Conservation (phyloP, 2,329 filamentous ascomycete species). For the Pseudopithomyces maydicus region DNA sequence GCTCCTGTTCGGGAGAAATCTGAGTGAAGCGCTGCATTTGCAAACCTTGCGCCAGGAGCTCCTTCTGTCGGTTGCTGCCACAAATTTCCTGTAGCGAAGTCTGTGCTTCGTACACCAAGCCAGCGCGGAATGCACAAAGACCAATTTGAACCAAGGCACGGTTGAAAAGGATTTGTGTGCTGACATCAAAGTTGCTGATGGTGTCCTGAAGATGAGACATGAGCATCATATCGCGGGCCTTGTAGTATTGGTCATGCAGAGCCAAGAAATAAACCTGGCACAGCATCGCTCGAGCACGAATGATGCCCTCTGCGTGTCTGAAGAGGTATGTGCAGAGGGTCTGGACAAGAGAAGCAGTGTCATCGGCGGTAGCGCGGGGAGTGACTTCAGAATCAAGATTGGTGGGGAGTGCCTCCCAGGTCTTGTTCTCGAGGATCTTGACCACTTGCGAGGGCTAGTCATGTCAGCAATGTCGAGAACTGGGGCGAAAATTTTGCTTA, state of each 20-base stretch:
- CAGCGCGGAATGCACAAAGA: slow-evolving; percentile 96
- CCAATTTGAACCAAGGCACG: slow-evolving; percentile 96
- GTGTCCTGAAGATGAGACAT: slow-evolving; percentile 99
- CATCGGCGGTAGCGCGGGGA: slow-evolving; percentile 68
- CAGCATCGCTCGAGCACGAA: slow-evolving; percentile 94
- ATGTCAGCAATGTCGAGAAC: slow-evolving; percentile 28
- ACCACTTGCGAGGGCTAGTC: slow-evolving; percentile 84
- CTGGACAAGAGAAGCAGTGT: slow-evolving; percentile 78
- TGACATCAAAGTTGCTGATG: slow-evolving; percentile 94
- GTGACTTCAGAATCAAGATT: slow-evolving; percentile 79
- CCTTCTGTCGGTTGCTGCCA: slow-evolving; percentile 96
- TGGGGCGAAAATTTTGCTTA: slow-evolving; percentile 41
- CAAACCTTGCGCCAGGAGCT: slow-evolving; percentile 94
- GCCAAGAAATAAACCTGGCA: slow-evolving; percentile 99
- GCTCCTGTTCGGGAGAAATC: slow-evolving; percentile 96
- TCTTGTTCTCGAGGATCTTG: slow-evolving; percentile 90
- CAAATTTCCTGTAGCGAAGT: slow-evolving; percentile 98
- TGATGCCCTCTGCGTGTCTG: slow-evolving; percentile 91
- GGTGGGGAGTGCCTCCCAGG: slow-evolving; percentile 79
- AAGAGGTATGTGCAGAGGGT: slow-evolving; percentile 95
- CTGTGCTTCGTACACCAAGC: slow-evolving; percentile 95
- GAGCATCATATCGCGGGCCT: slow-evolving; percentile 97
- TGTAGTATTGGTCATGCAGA: slow-evolving; percentile 97
- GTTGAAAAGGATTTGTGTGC: slow-evolving; percentile 98
- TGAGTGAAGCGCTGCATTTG: slow-evolving; percentile 98